These are phyloP conservation scores for Lentithecium fluviatile DNA, from an alignment of 495 filamentous ascomycete genomes.

Conservation along the genomic window DNA sequence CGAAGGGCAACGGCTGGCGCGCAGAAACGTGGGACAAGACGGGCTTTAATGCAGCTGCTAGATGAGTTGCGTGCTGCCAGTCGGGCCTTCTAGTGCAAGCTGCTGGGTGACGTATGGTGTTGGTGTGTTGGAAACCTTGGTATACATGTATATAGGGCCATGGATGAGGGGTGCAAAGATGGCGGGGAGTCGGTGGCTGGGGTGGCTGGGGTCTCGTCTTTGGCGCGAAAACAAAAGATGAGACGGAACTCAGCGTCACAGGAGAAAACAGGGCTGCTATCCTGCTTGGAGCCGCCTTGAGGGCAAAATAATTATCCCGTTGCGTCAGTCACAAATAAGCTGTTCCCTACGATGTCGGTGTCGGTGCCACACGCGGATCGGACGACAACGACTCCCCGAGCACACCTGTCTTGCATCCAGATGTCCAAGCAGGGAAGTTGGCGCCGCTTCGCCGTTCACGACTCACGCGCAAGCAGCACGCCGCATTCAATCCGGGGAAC, in stretches of 20 bases:
- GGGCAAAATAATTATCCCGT: no score
- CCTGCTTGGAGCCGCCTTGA: not conserved
- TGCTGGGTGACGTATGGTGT: slow-evolving; percentile 12
- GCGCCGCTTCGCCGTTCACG: no score
- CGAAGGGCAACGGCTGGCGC: not conserved
- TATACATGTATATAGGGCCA: not conserved
- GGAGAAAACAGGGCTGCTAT: not conserved
- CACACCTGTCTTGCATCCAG: no score
- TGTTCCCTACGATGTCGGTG: no score
- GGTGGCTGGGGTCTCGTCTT: not conserved
- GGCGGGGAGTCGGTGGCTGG: not conserved
- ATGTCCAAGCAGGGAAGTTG: no score
- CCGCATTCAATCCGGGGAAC: no score
- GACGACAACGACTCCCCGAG: no score
- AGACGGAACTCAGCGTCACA: not conserved
- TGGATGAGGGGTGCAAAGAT: not conserved
- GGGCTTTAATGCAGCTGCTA: not conserved
- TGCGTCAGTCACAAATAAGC: no score
- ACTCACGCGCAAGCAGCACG: no score
- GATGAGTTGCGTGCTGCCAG: not conserved
- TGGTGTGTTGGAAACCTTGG: not conserved
- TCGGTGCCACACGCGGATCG: no score
- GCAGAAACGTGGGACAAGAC: not conserved
- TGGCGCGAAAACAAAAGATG: not conserved
- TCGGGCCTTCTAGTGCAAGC: not conserved